Percentiles rank a stretch among this genome's conserved stretches.
Conservation (phyloP, 495 filamentous ascomycete genomes). For the Penicillium mononematosum region DNA sequence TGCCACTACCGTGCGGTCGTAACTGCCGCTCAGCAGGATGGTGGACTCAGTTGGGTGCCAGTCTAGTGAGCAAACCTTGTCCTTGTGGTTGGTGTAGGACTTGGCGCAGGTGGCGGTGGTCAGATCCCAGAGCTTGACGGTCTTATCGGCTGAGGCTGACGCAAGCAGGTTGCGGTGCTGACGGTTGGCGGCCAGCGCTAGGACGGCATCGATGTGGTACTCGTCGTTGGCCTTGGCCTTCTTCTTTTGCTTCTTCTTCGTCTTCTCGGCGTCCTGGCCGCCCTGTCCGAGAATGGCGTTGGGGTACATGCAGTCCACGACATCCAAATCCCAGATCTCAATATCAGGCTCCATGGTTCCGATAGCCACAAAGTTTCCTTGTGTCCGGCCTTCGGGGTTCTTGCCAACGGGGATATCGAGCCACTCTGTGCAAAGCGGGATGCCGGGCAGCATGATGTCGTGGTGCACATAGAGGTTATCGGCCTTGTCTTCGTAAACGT, state of each 20-base stretch:
- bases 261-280: constrained; percentile 47
- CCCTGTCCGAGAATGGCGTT: constrained; percentile 94
- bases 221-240: constrained; percentile 81
- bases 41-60: constrained; percentile 90
- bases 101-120: constrained; percentile 88
- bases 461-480: constrained; percentile 99
- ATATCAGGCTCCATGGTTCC: constrained; percentile 98
- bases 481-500: constrained; percentile 90
- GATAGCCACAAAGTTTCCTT: constrained; percentile 86
- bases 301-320: constrained; percentile 95
- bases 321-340: constrained; percentile 96
- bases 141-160: constrained; percentile 92
- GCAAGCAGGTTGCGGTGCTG: constrained; percentile 94
- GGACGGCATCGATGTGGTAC: constrained; percentile 91
- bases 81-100: constrained; percentile 86
- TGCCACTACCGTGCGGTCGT: constrained; percentile 87
- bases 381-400: constrained; percentile 49
- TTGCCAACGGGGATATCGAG: constrained; percentile 83
- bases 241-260: constrained; percentile 72
- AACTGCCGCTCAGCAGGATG: constrained; percentile 84
- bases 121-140: constrained; percentile 96
- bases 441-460: constrained; percentile 98
- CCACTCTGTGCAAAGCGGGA: constrained; percentile 95
- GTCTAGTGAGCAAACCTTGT: constrained; percentile 92
- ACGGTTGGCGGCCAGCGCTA: constrained; percentile 87